Base-by-base conservation (phyloP, 345 rosid genomes). In the Laguncularia racemosa region DNA sequence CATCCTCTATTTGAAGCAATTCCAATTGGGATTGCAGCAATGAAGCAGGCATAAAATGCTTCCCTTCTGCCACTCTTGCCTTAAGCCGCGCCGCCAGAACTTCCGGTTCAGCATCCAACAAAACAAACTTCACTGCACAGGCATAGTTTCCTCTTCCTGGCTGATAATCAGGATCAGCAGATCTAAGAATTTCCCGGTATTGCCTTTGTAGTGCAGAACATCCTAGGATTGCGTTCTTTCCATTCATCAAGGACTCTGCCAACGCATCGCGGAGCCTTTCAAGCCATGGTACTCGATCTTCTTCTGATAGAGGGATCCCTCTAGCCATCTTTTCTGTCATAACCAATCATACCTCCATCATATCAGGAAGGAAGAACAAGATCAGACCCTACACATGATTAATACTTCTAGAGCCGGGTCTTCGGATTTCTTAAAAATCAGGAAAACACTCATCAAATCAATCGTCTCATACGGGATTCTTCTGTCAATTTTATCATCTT, bases 211-310 rank as follows among this genome's bases (percentile, higher is more conserved):
- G 78, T 14, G 98, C 68, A 51, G 95, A 86, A 76, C 97, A 89
- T 13, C 84, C 86, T 1, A 86, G 91, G 23, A 89, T 64, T 19
- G 71, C 73, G 2, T 74, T 74, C 48, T 73, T 73, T 15, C 81
- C 78, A 14, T 38, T 5, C 14, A 54, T 52, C 48, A 86, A 66
- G 48, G 58, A 54, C 63, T 65, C 78, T 51, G 62, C 62, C 12
- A 92, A 70, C 61, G 61, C 67, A 58, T 75, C 81, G 16, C 68
- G 79, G 44, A 89, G 68, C 10, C 9, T 68, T 62, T 79, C 55
- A 19, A 93, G 86, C 99, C 99, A 93, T 2, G 99, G 99, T 20
- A 83, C 70, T 56, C 97, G 66, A 46, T 93, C 97, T 66, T 84
- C 79, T 14, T 93, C 91, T 0, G 88, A 59, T 46, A 86, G 79